These are phyloP conservation scores for Starmera dryadoides DNA, from an alignment of 805 yeast species.

Conservation along the genomic window DNA sequence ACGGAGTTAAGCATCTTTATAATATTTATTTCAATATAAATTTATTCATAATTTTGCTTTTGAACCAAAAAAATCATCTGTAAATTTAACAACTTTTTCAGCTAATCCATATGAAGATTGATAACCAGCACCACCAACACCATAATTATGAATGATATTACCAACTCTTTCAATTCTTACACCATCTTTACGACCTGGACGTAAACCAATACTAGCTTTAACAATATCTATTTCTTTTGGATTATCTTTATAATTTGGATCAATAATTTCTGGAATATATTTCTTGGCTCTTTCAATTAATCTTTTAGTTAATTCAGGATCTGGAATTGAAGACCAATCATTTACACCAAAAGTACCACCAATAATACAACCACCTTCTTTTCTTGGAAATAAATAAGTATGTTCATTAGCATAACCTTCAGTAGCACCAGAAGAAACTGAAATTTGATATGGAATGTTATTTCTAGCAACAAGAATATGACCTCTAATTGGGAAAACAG, in stretches of 20 bases:
- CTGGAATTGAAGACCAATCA: conserved; percentile 28
- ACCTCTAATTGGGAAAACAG: conserved; percentile 49
- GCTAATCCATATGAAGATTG: conserved; percentile 68
- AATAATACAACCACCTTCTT: conserved; percentile 64
- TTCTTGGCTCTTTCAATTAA: conserved; percentile 24
- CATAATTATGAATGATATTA: conserved; percentile 53
- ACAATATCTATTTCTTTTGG: conserved; percentile 35
- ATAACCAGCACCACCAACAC: conserved; percentile 73
- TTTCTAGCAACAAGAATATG: conserved; percentile 39
- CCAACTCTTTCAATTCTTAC: conserved; percentile 40
- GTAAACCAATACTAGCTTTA: conserved; percentile 51
- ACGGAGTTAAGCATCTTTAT: too few species aligned
- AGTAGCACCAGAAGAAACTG: conserved; percentile 22
- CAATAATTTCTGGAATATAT: conserved; percentile 19
- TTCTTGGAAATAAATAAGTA: conserved; percentile 60
- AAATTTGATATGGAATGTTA: conserved; percentile 15
- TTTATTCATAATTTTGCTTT: conserved; percentile 13
- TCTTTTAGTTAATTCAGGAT: conserved; percentile 38
- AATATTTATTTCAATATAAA: neutral
- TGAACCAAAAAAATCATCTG: conserved; percentile 18
- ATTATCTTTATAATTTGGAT: conserved; percentile 21
- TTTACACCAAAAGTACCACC: conserved; percentile 41
- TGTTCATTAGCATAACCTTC: conserved; percentile 33
- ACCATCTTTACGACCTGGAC: conserved; percentile 63
- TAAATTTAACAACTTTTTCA: conserved; percentile 31